Evolutionary conservation across 495 filamentous ascomycete genomes (phyloP), one percentile per base, ranked within the genome.

Genomic region (Stereocaulon alpinum): DNA sequence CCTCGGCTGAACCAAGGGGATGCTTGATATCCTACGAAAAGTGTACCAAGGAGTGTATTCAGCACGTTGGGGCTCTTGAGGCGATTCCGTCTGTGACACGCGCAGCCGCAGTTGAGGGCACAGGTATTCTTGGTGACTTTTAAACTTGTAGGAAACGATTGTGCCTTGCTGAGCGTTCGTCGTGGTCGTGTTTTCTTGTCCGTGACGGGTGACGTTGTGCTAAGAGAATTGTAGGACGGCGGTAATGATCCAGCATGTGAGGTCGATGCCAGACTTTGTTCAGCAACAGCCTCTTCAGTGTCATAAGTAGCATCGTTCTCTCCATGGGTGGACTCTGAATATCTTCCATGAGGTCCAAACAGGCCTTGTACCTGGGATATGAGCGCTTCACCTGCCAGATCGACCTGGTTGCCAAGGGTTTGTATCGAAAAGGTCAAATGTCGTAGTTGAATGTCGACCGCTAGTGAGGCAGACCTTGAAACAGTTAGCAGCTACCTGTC

Each of bases 1-100:
- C 34, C 12, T 37, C 34, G 34, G 34, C 32, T 37, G 14, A 55
- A 18, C 53, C 53, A 55, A 12, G 53, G 53, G 17, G 32, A 40
- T 17, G 53, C 53, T 42, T 41, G 53, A 55, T 55, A 55, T 24
- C 32, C 53, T 40, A 55, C 34, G 2, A 55, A 55, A 18, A 55
- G 53, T 11, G 6, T 12, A 18, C 53, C 53, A n/a, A 55, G 37
- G 15, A 55, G 2, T 15, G 53, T 40, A 20, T 18, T 55, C 29
- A 55, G 53, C n/a, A 55, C 37, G 34, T 37, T 40, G 32, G 53
- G 53, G 32, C 53, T 55, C 37, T 34, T 37, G 14, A n/a, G 12
- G 5, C 27, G 37, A 32, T 18, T 55, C 17, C 41, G 5, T 27
- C 30, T 17, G n/a, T 55, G 53, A 41, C 53, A 55, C 20, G 30